Evolutionary conservation across 2,329 filamentous ascomycete genomes (phyloP).

Genomic region (Penicillium aurantiogriseum): DNA sequence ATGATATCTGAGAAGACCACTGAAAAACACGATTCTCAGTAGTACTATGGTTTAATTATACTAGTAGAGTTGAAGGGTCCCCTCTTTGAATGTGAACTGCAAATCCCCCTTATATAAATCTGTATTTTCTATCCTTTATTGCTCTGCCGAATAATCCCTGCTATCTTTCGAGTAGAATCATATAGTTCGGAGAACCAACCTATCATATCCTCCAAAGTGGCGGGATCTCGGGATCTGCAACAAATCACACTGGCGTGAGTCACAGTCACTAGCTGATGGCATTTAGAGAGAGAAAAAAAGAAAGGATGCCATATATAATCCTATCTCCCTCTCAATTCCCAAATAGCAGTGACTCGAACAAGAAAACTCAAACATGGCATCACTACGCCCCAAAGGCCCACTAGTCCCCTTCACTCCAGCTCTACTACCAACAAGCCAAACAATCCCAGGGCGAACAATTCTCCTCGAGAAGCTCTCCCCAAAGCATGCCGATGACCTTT

Average conservation of each 20-base stretch:
- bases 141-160: not conserved
- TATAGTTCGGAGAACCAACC: conserved; percentile 1
- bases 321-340: not conserved
- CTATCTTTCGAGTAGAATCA: not conserved
- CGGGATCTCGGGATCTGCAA: not conserved
- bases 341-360: not conserved
- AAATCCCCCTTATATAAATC: too few species aligned
- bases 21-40: too few species aligned
- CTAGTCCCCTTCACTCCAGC: conserved; percentile 10
- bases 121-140: too few species aligned
- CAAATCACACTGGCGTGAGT: conserved; percentile 6
- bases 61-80: too few species aligned
- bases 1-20: too few species aligned
- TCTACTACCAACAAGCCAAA: conserved; percentile 9
- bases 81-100: too few species aligned
- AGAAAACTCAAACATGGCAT: conserved; percentile 1
- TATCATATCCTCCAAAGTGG: not conserved
- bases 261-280: not conserved
- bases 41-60: too few species aligned
- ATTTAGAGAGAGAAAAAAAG: not conserved
- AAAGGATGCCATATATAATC: not conserved
- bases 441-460: conserved; percentile 27
- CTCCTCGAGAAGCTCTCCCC: conserved; percentile 27
- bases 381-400: conserved; percentile 12
- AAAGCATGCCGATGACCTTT: conserved; percentile 34